Evolutionary conservation across 805 yeast genomes (phyloP).

Genomic region (Wickerhamomyces strasburgensis): DNA sequence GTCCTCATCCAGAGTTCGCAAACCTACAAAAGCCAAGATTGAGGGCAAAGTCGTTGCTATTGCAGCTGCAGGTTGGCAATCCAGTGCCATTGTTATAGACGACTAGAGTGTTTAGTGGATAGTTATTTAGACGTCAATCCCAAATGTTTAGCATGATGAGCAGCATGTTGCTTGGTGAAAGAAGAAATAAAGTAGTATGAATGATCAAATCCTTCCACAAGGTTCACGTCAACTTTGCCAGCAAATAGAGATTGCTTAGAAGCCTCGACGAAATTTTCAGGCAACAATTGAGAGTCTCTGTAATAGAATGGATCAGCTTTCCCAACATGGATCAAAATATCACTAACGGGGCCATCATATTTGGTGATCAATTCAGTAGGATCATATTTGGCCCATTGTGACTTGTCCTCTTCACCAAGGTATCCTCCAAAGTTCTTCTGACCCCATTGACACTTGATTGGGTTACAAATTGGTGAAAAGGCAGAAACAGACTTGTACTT

Average conservation of each 20-base stretch:
- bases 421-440: slow-evolving; percentile 76
- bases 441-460: slow-evolving; percentile 81
- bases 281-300: slow-evolving; percentile 60
- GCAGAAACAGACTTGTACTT: slow-evolving; percentile 78
- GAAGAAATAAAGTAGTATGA: slow-evolving; percentile 80
- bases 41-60: slow-evolving; percentile 44
- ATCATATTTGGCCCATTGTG: slow-evolving; percentile 68
- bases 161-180: slow-evolving; percentile 78
- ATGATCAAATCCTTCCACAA: slow-evolving; percentile 86
- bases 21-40: slow-evolving; percentile 38
- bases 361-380: slow-evolving; percentile 69
- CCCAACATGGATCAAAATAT: slow-evolving; percentile 83
- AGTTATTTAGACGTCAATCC: slow-evolving; percentile 28
- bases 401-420: slow-evolving; percentile 51
- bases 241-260: slow-evolving; percentile 53
- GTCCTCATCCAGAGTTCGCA: slow-evolving; percentile 28
- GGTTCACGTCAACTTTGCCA: slow-evolving; percentile 51
- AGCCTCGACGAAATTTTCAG: slow-evolving; percentile 61
- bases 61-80: slow-evolving; percentile 79
- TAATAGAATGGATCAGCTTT: slow-evolving; percentile 66
- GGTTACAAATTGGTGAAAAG: slow-evolving; percentile 86
- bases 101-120: slow-evolving; percentile 7
- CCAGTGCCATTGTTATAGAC: slow-evolving; percentile 51
- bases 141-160: slow-evolving; percentile 71
- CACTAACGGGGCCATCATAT: slow-evolving; percentile 43